Conservation (phyloP, 768 basidiomycete species). For the Symmetrospora coprosmae region DNA sequence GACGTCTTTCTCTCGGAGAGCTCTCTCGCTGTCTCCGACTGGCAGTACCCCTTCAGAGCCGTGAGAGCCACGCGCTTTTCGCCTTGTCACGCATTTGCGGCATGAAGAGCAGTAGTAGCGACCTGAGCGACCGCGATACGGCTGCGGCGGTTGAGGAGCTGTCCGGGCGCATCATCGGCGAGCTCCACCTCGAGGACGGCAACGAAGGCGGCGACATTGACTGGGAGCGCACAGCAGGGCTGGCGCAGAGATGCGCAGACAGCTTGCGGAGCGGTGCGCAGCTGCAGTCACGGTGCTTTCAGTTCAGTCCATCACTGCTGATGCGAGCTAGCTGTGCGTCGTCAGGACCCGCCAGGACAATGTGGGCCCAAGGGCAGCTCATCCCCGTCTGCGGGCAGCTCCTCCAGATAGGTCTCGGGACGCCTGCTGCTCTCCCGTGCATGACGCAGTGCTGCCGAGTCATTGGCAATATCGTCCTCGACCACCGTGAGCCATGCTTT, state of each 20-base stretch:
- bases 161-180: too few species aligned
- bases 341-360: constrained; percentile 3
- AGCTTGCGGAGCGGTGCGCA: background rate
- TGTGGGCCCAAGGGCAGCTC: background rate
- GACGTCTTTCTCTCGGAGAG: too few species aligned
- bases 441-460: constrained; percentile 9
- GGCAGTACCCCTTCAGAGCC: too few species aligned
- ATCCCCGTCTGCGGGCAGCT: background rate
- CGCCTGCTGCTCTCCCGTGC: background rate
- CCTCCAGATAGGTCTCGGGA: background rate
- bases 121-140: too few species aligned
- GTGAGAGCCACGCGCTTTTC: too few species aligned
- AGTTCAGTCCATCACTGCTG: background rate
- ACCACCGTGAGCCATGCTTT: constrained; percentile 17
- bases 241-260: constrained; percentile 6
- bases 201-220: too few species aligned
- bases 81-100: too few species aligned
- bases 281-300: background rate
- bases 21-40: too few species aligned
- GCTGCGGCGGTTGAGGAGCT: too few species aligned
- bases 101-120: too few species aligned
- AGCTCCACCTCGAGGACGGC: too few species aligned
- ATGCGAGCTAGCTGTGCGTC: background rate
- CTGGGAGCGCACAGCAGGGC: background rate
- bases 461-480: constrained; percentile 8